Base-by-base conservation (phyloP, 148 eudicot species). In the Chenopodium quinoa region DNA sequence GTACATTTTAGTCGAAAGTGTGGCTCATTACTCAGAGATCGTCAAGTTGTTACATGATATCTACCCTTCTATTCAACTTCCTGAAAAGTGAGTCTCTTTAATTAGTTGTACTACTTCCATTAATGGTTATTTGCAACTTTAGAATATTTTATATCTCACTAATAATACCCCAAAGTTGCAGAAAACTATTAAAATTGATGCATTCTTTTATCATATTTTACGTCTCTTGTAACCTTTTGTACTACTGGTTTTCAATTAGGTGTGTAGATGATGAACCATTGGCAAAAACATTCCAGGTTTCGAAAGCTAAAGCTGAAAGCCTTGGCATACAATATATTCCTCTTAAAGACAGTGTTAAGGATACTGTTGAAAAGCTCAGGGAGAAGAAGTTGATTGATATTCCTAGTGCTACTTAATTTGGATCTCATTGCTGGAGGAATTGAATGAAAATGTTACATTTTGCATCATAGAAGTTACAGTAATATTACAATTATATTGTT, bases 1-100 rank as follows among this genome's bases (percentile, higher is more conserved):
- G 78, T 91, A 90, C 65, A 85, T 88, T 70, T 76, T 91, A 40
- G 91, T 86, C 32, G 88, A 76, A 46, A 75, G 58, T 64, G 87
- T 85, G 56, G 32, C 74, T 0, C 73, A 69, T 74, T 19, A 27
- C 44, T 82, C 87, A 1, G 86, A 85, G 50, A 65, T 78, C 34
- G 48, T 90, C 37, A 74, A 80, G 29, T 78, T 84, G 81, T 65
- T 89, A 50, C 79, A 60, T 23, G 82, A 86, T 12, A 81, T 89
- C 80, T 89, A 89, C 66, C 91, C 94, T 9, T 25, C 85, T 52
- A 64, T 88, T 62, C 44, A 29, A 19, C 81, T 86, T 75, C 86
- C 89, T 25, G 47, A 83, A 12, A 88, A 75, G 93, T 90, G 76
- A 84, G 87, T 72, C 9, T 8, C 79, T 46, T 29, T 9, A 67